phyloP scores from a whole-genome alignment of 805 yeast genomes.

The Nakazawaea holstii region DNA sequence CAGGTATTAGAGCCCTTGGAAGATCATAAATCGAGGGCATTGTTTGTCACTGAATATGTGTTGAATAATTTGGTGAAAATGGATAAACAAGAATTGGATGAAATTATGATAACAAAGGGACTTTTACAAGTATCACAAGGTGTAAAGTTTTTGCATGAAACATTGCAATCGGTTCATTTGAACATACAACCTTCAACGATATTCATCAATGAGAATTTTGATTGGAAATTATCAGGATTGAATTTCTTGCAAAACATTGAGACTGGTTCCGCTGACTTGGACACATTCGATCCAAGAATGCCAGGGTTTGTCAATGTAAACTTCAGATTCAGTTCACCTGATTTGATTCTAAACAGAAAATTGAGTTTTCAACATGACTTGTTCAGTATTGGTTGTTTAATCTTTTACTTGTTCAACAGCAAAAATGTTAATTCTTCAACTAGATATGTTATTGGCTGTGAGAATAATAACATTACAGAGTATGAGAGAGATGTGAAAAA shows the following conservation, averaged over 20 bases:
- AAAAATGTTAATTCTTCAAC: conserved; percentile 27
- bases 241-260: conserved; percentile 42
- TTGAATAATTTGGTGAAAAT: conserved; percentile 25
- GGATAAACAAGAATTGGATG: conserved; percentile 52
- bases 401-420: conserved; percentile 60
- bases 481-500: conserved; percentile 53
- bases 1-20: conserved; percentile 86
- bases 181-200: conserved; percentile 76
- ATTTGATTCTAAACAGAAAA: conserved; percentile 60
- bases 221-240: conserved; percentile 90
- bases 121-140: conserved; percentile 73
- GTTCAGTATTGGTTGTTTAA: conserved; percentile 77
- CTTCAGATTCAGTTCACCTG: conserved; percentile 80
- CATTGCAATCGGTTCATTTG: conserved; percentile 69
- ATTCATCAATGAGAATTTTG: conserved; percentile 75
- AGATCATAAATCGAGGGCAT: conserved; percentile 69
- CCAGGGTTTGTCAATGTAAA: conserved; percentile 69
- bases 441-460: conserved; percentile 39
- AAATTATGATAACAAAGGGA: conserved; percentile 71
- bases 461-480: conserved; percentile 40
- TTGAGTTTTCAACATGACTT: conserved; percentile 70
- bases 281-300: conserved; percentile 69
- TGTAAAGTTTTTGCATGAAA: conserved; percentile 74
- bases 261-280: conserved; percentile 53
- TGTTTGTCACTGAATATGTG: conserved; percentile 84